Conservation (phyloP, 1,139 yeast species). For the Suhomyces choctaworum region DNA sequence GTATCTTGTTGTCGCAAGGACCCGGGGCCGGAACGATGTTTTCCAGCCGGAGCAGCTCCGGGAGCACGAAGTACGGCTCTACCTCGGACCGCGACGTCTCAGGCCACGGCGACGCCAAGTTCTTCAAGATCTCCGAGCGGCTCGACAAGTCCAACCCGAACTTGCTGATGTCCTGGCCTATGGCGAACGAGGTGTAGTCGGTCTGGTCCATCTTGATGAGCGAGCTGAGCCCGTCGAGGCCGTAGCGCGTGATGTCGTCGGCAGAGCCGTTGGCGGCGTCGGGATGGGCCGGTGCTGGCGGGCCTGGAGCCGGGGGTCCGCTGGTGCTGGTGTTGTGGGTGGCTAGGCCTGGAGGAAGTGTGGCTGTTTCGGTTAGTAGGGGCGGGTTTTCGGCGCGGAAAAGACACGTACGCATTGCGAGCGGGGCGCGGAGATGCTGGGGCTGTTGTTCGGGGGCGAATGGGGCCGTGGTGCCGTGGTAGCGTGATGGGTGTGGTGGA, state of each 20-base stretch:
- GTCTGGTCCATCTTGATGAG: constrained; percentile 67
- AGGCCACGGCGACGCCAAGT: constrained; percentile 92
- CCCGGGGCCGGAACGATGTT: constrained; percentile 32
- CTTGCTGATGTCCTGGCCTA: constrained; percentile 80
- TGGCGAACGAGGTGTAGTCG: constrained; percentile 69
- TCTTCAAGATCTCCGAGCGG: constrained; percentile 56
- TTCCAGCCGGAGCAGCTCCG: constrained; percentile 55
- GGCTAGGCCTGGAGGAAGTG: constrained; percentile 36
- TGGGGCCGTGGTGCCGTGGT: background rate
- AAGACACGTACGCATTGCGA: constrained; percentile 7
- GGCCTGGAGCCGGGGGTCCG: constrained; percentile 6
- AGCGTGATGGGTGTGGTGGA: background rate
- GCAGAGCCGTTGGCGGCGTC: constrained; percentile 5
- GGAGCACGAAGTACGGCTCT: constrained; percentile 75
- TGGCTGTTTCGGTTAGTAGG: constrained; percentile 19
- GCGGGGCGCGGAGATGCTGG: background rate
- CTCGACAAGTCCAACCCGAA: constrained; percentile 65
- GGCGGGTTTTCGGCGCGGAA: background rate
- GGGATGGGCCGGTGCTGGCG: constrained; percentile 3
- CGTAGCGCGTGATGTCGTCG: constrained; percentile 59
- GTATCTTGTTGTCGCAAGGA: constrained; percentile 66
- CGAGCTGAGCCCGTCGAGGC: constrained; percentile 70
- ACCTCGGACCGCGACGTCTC: constrained; percentile 89
- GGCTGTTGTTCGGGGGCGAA: background rate
- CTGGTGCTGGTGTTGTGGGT: constrained; percentile 14